Base-by-base conservation (phyloP, 805 yeast species). In the Yarrowia sp. region DNA sequence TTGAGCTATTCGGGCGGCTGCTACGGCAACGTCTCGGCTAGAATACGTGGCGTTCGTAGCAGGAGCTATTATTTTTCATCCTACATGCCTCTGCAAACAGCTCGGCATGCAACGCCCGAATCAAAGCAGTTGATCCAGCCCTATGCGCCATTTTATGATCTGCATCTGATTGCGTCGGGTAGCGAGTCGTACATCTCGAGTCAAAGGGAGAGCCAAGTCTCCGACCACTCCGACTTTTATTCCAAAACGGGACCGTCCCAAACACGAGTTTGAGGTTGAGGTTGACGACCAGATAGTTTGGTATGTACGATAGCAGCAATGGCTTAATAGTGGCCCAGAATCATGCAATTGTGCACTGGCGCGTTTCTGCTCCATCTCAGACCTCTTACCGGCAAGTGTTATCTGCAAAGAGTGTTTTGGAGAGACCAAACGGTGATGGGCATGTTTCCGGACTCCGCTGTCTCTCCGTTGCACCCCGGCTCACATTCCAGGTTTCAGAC, bases 141-240 rank as follows among this genome's bases (percentile, higher is more conserved):
- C 47, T 21, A 18, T 46, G 53, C 36, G 53, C 53, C 53, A 46
- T 31, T 44, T 44, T 46, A 29, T 19, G 53, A 46, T 29, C 25
- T 46, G 51, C 51, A 18, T 44, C 32, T 24, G 47, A 6, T 41
- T 16, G 31, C 31, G 19, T 14, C 31, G 47, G 47, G 16, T 25
- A 16, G 47, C 47, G 10, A 39, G 29, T 22, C 18, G 18, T 41
- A 41, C 47, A 41, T 41, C 32, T 44, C 33, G 49, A 44, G 33
- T 25, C 24, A 16, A 46, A 46, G 8, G 1, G 9, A 2, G 53
- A 13, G 36, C 36, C 53, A 46, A 46, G 53, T 46, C 38, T 46
- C 53, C 53, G 53, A 46, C 14, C 22, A 16, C 32, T 42, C 47
- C 32, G 47, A 42, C 47, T 4, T n/a, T 7, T 39, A n/a, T 13